Base-by-base conservation (phyloP, 495 filamentous ascomycete genomes). In the Penicillium egyptiacum region DNA sequence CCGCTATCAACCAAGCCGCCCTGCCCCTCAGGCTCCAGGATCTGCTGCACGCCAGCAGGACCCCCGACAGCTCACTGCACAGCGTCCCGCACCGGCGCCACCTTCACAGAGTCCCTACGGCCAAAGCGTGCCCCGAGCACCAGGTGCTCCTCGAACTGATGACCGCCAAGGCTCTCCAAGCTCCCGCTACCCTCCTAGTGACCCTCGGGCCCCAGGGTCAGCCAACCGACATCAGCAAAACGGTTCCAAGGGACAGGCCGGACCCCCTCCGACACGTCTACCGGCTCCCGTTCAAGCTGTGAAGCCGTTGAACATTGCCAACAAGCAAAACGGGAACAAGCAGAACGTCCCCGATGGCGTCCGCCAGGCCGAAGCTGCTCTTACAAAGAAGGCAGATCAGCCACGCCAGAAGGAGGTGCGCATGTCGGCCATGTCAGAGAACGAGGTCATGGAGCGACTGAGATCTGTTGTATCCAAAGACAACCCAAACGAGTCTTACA, bases 381-480 rank as follows among this genome's bases (percentile, higher is more conserved):
- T 95, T 59, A 87, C 88, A 0, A 83, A 86, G 61, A 93, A 94
- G 78, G 70, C 86, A 17, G 77, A 80, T 10, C 25, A 30, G 55
- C 81, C 89, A 47, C 86, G 88, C 41, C 85, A 94, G 72, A 92
- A 94, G 75, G 94, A 89, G 64, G 86, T 92, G 43, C 91, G 94
- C 61, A 97, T 98, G 89, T 97, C 93, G 48, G 91, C 85, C 62
- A 98, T 98, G 94, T 86, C 89, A 39, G 94, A 98, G 73, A 87
- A 83, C 62, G 91, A 98, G 70, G 94, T 98, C 31, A 98, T 98
- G 94, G 86, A 89, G 55, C 92, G 91, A 67, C 74, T 98, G 46
- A 85, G 91, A 63, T 87, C 94, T 55, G 93, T 95, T 4, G 94
- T 98, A 1, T 96, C 91, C 45, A 91, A 90, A 62, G 90, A 92